Conservation (phyloP, 2,329 filamentous ascomycete species). For the Alternaria viburni region DNA sequence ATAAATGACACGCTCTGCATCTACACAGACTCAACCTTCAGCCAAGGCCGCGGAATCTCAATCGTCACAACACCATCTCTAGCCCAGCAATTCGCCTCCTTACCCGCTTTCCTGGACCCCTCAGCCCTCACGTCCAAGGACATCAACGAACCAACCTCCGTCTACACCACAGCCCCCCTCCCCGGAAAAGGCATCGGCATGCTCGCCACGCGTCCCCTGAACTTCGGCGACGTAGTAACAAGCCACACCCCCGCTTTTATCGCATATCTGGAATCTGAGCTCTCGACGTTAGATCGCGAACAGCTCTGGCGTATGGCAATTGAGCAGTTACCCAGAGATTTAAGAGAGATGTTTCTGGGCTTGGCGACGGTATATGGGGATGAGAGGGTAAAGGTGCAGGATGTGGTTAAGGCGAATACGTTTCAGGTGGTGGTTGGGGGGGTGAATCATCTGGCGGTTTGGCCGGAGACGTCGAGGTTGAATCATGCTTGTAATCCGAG, state of each 20-base stretch:
- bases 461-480: slow-evolving; percentile 49
- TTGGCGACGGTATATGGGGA: slow-evolving; percentile 38
- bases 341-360: slow-evolving; percentile 22
- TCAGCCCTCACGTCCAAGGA: slow-evolving; percentile 3
- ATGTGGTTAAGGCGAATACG: slow-evolving; percentile 46
- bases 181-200: slow-evolving; percentile 42
- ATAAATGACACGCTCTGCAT: slow-evolving; percentile 38
- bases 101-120: slow-evolving; percentile 33
- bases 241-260: slow-evolving; percentile 42
- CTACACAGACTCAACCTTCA: slow-evolving; percentile 38
- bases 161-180: slow-evolving; percentile 30
- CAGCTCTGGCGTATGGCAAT: slow-evolving; percentile 34
- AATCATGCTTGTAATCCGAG: slow-evolving; percentile 52
- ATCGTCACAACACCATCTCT: slow-evolving; percentile 42
- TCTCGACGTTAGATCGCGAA: slow-evolving; percentile 37
- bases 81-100: slow-evolving; percentile 25
- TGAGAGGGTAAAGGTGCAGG: slow-evolving; percentile 33
- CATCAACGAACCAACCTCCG: slow-evolving; percentile 27
- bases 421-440: slow-evolving; percentile 39
- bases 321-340: slow-evolving; percentile 28
- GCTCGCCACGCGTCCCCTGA: slow-evolving; percentile 29
- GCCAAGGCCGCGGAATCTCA: slow-evolving; percentile 39
- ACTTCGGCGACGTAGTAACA: slow-evolving; percentile 33
- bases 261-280: slow-evolving; percentile 37
- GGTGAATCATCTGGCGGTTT: slow-evolving; percentile 43